phyloP scores from a whole-genome alignment of 2,329 filamentous ascomycete genomes.

The Zymoseptoria passerinii region DNA sequence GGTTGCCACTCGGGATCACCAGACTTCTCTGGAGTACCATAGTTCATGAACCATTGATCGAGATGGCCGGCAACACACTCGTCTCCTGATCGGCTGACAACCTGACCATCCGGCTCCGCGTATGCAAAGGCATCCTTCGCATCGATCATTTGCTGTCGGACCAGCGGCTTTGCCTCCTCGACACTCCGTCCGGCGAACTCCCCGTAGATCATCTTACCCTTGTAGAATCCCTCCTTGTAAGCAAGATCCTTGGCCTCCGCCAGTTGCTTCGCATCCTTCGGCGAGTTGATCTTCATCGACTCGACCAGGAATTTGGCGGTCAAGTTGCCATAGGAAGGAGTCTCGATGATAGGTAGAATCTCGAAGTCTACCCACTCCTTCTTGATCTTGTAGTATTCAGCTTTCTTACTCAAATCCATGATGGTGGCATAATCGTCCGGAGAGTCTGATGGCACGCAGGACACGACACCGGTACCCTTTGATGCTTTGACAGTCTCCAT shows the following conservation, averaged over 20 bases:
- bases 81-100: constrained; percentile 81
- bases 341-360: constrained; percentile 81
- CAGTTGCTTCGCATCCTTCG: constrained; percentile 85
- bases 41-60: constrained; percentile 98
- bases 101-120: constrained; percentile 83
- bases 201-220: constrained; percentile 80
- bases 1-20: constrained; percentile 71
- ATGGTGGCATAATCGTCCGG: constrained; percentile 92
- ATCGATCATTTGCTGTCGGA: constrained; percentile 68
- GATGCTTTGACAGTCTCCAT: constrained; percentile 90
- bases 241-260: constrained; percentile 91
- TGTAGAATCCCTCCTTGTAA: constrained; percentile 97
- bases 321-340: constrained; percentile 77
- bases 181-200: constrained; percentile 84
- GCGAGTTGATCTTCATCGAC: constrained; percentile 91
- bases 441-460: constrained; percentile 89
- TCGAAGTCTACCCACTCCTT: constrained; percentile 94
- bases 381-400: constrained; percentile 91
- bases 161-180: constrained; percentile 76
- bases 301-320: constrained; percentile 78
- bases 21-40: constrained; percentile 58
- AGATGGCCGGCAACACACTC: constrained; percentile 88
- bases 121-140: constrained; percentile 78
- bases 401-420: constrained; percentile 82
- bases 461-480: constrained; percentile 95